These are phyloP conservation scores for Eragrostis tef DNA, from an alignment of 202 grass and related monocot species.

Conservation along the genomic window DNA sequence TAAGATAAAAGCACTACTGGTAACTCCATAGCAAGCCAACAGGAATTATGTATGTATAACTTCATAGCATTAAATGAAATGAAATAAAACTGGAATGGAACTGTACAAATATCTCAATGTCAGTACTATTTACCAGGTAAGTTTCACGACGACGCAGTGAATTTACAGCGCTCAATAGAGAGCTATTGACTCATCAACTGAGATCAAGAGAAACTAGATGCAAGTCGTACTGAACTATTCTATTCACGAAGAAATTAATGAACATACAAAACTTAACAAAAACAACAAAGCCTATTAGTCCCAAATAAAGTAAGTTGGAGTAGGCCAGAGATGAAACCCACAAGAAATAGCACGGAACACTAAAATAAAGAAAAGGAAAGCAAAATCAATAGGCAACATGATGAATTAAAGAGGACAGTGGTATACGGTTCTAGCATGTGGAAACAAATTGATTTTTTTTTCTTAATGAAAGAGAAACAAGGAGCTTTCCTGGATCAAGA, in stretches of 20 bases:
- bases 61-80: background rate
- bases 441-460: background rate
- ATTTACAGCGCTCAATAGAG: background rate
- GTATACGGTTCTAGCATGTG: no score
- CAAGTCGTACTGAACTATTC: conserved; percentile 27
- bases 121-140: background rate
- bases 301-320: no score
- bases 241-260: background rate
- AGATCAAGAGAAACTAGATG: conserved; percentile 14
- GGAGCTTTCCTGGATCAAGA: conserved; percentile 81
- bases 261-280: background rate
- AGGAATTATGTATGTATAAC: background rate
- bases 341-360: no score
- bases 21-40: background rate
- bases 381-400: no score
- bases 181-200: conserved; percentile 16
- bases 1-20: no score
- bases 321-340: no score
- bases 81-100: background rate
- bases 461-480: background rate
- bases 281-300: no score
- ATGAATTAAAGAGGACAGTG: no score
- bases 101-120: background rate
- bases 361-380: no score
- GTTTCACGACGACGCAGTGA: background rate